These are phyloP conservation scores for Myriosclerotinia duriaeana DNA, from an alignment of 2,329 filamentous ascomycete genomes.

Conservation along the genomic window DNA sequence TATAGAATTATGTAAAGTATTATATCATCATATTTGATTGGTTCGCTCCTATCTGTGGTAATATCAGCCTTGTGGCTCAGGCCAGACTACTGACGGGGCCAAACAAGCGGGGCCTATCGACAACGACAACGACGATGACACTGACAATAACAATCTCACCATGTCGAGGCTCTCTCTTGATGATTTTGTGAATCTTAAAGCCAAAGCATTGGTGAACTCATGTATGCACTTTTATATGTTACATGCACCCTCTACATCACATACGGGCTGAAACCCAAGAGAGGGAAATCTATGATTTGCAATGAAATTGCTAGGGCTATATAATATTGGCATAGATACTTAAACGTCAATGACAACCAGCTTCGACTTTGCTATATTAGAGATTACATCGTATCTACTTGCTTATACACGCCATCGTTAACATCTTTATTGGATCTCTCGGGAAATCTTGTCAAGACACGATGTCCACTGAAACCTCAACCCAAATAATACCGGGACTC, in stretches of 20 bases:
- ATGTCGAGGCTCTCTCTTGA: no score
- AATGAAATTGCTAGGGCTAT: neutral
- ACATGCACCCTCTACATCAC: neutral
- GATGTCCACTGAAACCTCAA: neutral
- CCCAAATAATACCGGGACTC: neutral
- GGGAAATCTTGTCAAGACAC: neutral
- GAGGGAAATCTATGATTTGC: neutral
- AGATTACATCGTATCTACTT: conserved; percentile 10
- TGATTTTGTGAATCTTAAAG: no score
- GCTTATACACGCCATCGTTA: neutral
- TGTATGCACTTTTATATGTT: no score
- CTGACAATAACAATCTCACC: no score
- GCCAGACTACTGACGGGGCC: neutral
- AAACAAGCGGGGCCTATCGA: no score
- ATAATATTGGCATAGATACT: conserved; percentile 3
- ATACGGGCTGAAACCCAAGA: neutral
- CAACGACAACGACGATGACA: no score
- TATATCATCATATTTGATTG: neutral
- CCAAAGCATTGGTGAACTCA: no score
- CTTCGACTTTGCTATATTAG: neutral
- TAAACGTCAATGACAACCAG: neutral
- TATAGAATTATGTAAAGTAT: neutral
- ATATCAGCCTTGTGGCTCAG: conserved; percentile 8
- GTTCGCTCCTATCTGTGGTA: neutral
- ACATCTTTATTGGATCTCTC: neutral